Evolutionary conservation across 305 asterid species (phyloP).

Genomic region (Fraxinus ornus): DNA sequence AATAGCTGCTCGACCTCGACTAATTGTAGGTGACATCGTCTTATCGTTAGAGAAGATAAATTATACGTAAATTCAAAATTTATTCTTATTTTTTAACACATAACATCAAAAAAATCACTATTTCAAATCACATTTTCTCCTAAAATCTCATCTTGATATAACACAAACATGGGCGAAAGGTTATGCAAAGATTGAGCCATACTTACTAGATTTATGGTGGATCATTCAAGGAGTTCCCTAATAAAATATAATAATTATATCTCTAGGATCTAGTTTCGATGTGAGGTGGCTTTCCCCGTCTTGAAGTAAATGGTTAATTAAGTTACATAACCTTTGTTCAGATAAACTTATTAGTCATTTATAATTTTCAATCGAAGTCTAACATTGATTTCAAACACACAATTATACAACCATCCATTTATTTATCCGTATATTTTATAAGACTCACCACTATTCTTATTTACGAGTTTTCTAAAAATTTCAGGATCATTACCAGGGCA

Average conservation of each 20-base stretch:
- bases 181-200: not conserved
- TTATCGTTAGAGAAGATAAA: not conserved
- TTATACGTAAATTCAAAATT: too few species aligned
- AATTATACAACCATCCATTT: not conserved
- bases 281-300: not conserved
- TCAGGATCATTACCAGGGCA: not conserved
- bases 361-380: not conserved
- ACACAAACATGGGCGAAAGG: not conserved
- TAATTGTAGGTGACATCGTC: not conserved
- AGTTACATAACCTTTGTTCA: not conserved
- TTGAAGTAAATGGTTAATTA: not conserved
- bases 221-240: not conserved
- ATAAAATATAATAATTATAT: too few species aligned
- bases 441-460: not conserved
- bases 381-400: too few species aligned
- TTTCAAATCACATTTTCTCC: too few species aligned
- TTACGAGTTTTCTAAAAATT: not conserved
- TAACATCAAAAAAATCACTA: too few species aligned
- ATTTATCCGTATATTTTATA: not conserved
- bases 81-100: too few species aligned
- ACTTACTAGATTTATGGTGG: not conserved
- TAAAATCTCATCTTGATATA: too few species aligned
- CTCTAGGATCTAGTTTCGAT: not conserved
- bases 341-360: too few species aligned
- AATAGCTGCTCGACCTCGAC: not conserved